Conservation (phyloP, 1,284 basidiomycete genomes). For the Cryptococcus sp. region DNA sequence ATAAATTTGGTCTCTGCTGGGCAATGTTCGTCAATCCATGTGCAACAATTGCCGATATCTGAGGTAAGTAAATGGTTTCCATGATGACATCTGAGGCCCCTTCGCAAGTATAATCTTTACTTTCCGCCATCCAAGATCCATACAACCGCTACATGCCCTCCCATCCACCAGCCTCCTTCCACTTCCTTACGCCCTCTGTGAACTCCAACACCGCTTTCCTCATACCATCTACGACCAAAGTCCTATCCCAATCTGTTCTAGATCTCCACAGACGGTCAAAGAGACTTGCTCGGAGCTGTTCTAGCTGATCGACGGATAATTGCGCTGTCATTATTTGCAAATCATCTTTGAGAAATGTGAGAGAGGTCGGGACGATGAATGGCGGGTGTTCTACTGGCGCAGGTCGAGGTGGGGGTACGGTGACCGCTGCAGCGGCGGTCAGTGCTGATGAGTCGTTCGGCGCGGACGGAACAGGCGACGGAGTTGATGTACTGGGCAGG, state of each 20-base stretch:
- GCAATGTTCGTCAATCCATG: too few relatives aligned
- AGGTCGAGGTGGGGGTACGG: constrained; percentile 5
- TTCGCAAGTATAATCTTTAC: too few relatives aligned
- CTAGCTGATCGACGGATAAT: constrained; percentile 83
- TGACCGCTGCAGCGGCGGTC: too few relatives aligned
- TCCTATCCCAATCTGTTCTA: constrained; percentile 79
- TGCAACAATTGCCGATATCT: too few relatives aligned
- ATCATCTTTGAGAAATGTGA: constrained; percentile 24
- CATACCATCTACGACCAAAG: constrained; percentile 64
- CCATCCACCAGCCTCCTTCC: constrained; percentile 9
- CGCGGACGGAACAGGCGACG: background rate
- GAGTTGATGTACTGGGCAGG: too few relatives aligned
- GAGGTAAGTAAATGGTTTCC: too few relatives aligned
- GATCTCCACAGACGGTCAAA: constrained; percentile 79
- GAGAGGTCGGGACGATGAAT: constrained; percentile 34
- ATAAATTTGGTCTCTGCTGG: too few relatives aligned
- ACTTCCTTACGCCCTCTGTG: constrained; percentile 13
- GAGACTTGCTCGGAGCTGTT: constrained; percentile 84
- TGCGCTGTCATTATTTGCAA: constrained; percentile 55
- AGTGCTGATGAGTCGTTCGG: too few relatives aligned
- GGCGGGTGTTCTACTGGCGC: constrained; percentile 34
- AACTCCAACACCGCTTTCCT: constrained; percentile 24
- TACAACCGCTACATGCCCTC: too few relatives aligned
- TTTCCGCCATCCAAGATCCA: too few relatives aligned
- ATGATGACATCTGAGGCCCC: too few relatives aligned